Conservation (phyloP, 805 yeast species). For the Hanseniaspora opuntiae region DNA sequence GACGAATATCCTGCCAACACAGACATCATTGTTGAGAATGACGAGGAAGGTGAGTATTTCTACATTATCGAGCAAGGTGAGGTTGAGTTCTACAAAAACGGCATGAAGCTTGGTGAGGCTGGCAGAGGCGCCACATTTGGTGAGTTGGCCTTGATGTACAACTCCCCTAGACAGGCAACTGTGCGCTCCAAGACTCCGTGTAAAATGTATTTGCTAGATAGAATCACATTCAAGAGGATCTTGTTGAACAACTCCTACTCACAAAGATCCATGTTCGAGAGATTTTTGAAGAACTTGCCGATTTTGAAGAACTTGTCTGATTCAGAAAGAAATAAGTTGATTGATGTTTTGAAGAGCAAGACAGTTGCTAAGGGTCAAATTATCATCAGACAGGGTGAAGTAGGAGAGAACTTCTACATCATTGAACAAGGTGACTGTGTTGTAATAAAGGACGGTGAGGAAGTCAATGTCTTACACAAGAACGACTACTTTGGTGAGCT, state of each 20-base stretch:
- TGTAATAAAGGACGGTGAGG: slow-evolving; percentile 43
- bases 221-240: slow-evolving; percentile 83
- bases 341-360: slow-evolving; percentile 83
- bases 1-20: slow-evolving; percentile 45
- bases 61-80: slow-evolving; percentile 74
- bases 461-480: slow-evolving; percentile 43
- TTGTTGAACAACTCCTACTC: slow-evolving; percentile 79
- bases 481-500: slow-evolving; percentile 97
- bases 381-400: slow-evolving; percentile 77
- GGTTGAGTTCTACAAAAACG: slow-evolving; percentile 66
- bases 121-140: slow-evolving; percentile 88
- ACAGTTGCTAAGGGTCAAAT: slow-evolving; percentile 54
- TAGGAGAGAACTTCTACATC: slow-evolving; percentile 60
- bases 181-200: slow-evolving; percentile 60
- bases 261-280: slow-evolving; percentile 82
- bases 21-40: slow-evolving; percentile 76
- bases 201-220: slow-evolving; percentile 82
- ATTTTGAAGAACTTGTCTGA: slow-evolving; percentile 57
- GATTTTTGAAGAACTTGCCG: slow-evolving; percentile 74
- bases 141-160: slow-evolving; percentile 93
- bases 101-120: slow-evolving; percentile 52
- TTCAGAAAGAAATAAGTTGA: slow-evolving; percentile 79
- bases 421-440: slow-evolving; percentile 74
- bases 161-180: slow-evolving; percentile 95
- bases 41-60: slow-evolving; percentile 75